Evolutionary conservation across 1,284 basidiomycete species (phyloP).

Genomic region (Apiotrichum brassicae): DNA sequence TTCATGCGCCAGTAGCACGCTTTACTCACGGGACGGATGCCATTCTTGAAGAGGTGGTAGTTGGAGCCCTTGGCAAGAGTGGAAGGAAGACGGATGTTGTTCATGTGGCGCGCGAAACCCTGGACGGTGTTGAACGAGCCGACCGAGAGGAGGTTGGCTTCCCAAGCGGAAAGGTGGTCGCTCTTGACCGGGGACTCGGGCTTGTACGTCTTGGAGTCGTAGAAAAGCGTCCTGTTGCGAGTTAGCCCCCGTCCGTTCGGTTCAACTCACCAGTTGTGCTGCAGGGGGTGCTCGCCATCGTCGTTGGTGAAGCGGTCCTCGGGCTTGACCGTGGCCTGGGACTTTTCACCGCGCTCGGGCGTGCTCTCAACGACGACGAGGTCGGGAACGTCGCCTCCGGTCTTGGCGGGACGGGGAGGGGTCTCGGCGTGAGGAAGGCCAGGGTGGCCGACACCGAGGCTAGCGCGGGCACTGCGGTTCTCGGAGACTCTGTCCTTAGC

Average conservation of each 20-base stretch:
- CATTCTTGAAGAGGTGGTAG: slow-evolving; percentile 83
- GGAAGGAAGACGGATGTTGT: slow-evolving; percentile 86
- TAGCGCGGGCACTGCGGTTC: not conserved
- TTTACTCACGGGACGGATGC: slow-evolving; percentile 41
- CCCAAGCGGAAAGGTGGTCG: slow-evolving; percentile 30
- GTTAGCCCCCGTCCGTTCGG: not conserved
- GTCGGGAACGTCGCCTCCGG: slow-evolving; percentile 10
- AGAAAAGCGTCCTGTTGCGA: slow-evolving; percentile 68
- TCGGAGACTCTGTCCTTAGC: not conserved
- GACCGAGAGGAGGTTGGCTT: slow-evolving; percentile 69
- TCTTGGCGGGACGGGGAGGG: slow-evolving; percentile 1
- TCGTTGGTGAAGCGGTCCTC: slow-evolving; percentile 2
- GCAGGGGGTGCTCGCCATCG: slow-evolving; percentile 63
- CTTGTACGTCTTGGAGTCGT: slow-evolving; percentile 71
- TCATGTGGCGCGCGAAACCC: slow-evolving; percentile 86
- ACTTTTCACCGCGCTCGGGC: not conserved
- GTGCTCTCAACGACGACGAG: slow-evolving; percentile 27
- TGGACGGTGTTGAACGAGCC: slow-evolving; percentile 78
- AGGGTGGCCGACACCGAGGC: slow-evolving; percentile 7
- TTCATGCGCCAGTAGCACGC: too few species aligned
- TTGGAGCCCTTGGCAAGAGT: slow-evolving; percentile 79
- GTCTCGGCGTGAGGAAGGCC: not conserved
- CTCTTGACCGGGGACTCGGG: slow-evolving; percentile 52
- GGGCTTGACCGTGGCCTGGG: too few species aligned
- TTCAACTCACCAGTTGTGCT: slow-evolving; percentile 66